Base-by-base conservation (phyloP, 2,329 filamentous ascomycete species). In the Penicillium sp. region DNA sequence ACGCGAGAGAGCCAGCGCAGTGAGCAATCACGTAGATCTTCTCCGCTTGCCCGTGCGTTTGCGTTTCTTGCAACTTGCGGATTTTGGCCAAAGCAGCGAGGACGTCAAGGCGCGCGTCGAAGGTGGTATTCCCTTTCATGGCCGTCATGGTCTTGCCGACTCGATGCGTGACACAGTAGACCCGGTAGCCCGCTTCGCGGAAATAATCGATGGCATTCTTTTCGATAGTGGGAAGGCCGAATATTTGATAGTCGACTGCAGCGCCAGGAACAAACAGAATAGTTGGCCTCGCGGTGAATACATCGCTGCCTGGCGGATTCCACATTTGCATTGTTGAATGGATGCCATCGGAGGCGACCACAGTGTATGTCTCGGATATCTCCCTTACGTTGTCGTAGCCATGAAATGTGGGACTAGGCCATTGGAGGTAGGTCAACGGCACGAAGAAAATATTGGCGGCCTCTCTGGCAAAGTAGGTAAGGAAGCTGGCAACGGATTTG, bases 21-120 rank as follows among this genome's bases (percentile, higher is more conserved):
- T 68, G 64, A 10, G 60, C 63, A 43, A 68, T 39, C 28, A 68
- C 63, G 50, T 67, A 67, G 15, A 49, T 51, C 22, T 55, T 65
- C 41, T 43, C 41, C 41, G 41, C 41, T 43, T 43, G 41, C 41
- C 41, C 41, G 41, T 17, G 41, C n/a, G 3, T 43, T 3, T 47
- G 50, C 10, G 10, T n/a, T 39, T 65, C 60, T 31, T 20, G 39
- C 41, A 43, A 43, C 10, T 54, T 47, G 10, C 56, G 57, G 8
- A 67, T 60, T 15, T 60, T 52, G 22, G 38, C 50, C 22, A 67
- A 48, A 12, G 64, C 64, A 38, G 65, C 65, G 47, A 50, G 53
- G 35, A 62, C 49, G 5, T 62, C 60, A n/a, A 59, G 57, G 8
- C 60, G 60, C 8, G 48, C 39, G 45, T 62, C 60, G 4, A 51